phyloP scores from a whole-genome alignment of 169 alveolate species.

The Plasmodium billcollinsi region DNA sequence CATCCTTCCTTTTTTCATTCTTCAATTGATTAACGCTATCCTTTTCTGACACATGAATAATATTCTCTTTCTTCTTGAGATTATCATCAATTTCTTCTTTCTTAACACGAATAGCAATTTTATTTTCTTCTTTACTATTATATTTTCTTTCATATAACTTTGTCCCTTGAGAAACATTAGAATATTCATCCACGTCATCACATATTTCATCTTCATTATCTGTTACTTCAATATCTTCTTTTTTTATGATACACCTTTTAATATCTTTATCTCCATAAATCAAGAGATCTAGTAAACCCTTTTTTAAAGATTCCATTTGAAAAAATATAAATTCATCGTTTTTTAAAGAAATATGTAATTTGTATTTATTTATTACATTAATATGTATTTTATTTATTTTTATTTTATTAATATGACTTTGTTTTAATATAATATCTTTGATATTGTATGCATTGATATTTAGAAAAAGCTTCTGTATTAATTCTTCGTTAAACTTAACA shows the following conservation, averaged over 20 bases:
- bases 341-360: conserved; percentile 80
- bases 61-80: neutral
- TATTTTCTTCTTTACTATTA: neutral
- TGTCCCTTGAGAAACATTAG: no score
- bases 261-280: conserved; percentile 87
- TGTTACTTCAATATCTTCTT: conserved; percentile 87
- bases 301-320: conserved; percentile 86
- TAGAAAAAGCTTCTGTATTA: conserved; percentile 89
- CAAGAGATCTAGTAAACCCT: conserved; percentile 82
- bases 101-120: neutral
- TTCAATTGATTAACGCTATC: neutral
- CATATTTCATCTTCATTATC: conserved; percentile 16
- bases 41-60: neutral
- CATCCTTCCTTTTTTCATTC: no score
- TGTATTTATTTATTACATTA: conserved; percentile 82
- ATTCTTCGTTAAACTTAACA: conserved; percentile 89
- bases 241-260: conserved; percentile 90
- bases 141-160: neutral
- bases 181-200: neutral
- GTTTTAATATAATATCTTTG: conserved; percentile 86
- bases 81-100: neutral
- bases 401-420: conserved; percentile 88
- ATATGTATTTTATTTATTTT: conserved; percentile 86
- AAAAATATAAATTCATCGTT: conserved; percentile 81
- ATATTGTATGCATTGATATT: conserved; percentile 91